Percentiles rank a stretch among this genome's conserved stretches.
Evolutionary conservation across 108 stramenopile species (phyloP).

Genomic region (Conticribra guillardii): DNA sequence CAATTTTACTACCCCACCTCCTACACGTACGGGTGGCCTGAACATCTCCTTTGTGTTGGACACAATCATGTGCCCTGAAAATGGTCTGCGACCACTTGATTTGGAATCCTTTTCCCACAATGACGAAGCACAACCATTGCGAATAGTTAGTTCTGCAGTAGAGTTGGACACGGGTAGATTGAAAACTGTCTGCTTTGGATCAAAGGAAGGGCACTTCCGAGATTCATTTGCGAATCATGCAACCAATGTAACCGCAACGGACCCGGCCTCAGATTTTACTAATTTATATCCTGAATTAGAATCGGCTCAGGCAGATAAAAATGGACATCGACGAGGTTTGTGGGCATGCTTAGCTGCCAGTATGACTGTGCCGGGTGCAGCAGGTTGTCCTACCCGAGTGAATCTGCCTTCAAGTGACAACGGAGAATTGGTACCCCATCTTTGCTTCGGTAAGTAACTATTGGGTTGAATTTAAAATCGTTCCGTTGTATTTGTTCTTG

Average conservation of each 20-base stretch:
- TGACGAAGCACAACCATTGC: conserved; percentile 60
- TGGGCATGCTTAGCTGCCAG: conserved; percentile 79
- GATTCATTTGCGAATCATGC: conserved; percentile 37
- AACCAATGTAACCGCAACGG: conserved; percentile 2
- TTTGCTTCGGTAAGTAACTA: conserved; percentile 56
- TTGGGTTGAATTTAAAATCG: too few species aligned
- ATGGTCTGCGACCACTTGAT: conserved; percentile 77
- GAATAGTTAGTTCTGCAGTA: conserved; percentile 68
- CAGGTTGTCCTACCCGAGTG: conserved; percentile 68
- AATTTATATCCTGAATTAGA: conserved; percentile 31
- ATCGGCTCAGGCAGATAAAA: conserved; percentile 37
- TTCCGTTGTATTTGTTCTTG: too few species aligned
- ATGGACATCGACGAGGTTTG: conserved; percentile 60
- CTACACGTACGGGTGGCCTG: conserved; percentile 57
- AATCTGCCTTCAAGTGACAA: conserved; percentile 35
- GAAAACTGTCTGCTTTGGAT: conserved; percentile 61
- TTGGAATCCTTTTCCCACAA: conserved; percentile 73
- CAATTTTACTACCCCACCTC: conserved; percentile 13
- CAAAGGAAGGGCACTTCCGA: conserved; percentile 63
- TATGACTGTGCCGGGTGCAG: conserved; percentile 89
- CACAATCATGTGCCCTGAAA: conserved; percentile 66
- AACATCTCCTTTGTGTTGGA: conserved; percentile 82
- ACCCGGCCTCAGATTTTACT: neutral
- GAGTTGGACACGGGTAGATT: conserved; percentile 54
- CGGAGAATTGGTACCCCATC: conserved; percentile 12